Base-by-base conservation (phyloP, 148 eudicot genomes). In the Silene conica region DNA sequence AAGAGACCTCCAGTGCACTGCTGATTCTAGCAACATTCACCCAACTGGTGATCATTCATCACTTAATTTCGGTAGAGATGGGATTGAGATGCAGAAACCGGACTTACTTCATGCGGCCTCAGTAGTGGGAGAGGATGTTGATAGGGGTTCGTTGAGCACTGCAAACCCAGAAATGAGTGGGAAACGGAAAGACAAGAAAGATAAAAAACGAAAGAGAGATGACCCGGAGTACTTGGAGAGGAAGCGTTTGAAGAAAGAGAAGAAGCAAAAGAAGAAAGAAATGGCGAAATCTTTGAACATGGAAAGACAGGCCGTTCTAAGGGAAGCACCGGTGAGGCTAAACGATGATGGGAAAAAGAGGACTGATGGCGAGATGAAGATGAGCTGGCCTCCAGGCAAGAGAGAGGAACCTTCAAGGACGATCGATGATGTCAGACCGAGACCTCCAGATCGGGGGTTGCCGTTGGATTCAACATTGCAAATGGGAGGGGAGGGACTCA, bases 1-100 rank as follows among this genome's bases (percentile, higher is more conserved):
- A 34, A 86, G 88, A 82, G 97, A 94, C 58, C 86, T 95, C 7
- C 97, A 90, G 73, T 95, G 99, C 70, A 95, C 99, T 75, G 97
- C 99, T 41, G 97, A 95, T 67, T 95, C 99, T 5, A 89, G 97
- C 79, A 87, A 71, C 76, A 84, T 87, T 71, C 78, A 72, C 0
- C 85, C 48, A 52, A 76, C 73, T 12, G 70, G 77, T 66, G 83
- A 82, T 67, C 78, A 65, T 11, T 65, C 74, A 21, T 86, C 87
- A 21, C 86, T 81, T 43, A 67, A 50, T 76, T 71, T 71, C 48
- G 19, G 38, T 4, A 80, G 26, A 67, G 55, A 76, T 16, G 52
- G 41, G 38, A 82, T 71, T 2, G 78, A 72, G 25, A 72, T n/a
- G 15, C 82, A 80, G 62, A 86, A 79, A 74, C 78, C 26, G 43